These are phyloP conservation scores for Pythium sp. DNA, from an alignment of 352 stramenopile genomes.

Conservation along the genomic window DNA sequence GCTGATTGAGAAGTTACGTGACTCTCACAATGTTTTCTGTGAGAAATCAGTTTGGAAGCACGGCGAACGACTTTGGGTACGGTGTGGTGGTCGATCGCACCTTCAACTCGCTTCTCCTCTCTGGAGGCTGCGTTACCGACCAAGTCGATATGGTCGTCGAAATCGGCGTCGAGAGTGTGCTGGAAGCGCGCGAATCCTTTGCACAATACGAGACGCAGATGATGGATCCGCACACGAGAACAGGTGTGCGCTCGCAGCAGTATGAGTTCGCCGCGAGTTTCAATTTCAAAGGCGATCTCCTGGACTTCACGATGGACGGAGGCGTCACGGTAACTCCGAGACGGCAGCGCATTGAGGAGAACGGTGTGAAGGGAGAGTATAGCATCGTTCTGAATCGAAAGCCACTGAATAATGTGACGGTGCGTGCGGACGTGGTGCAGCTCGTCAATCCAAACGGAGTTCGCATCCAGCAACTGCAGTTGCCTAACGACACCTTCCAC, in stretches of 20 bases:
- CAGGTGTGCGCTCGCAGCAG: slow-evolving; percentile 15
- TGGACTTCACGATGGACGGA: slow-evolving; percentile 72
- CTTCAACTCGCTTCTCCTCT: slow-evolving; percentile 56
- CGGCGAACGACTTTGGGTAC: slow-evolving; percentile 57
- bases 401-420: slow-evolving; percentile 43
- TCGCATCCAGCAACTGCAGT: slow-evolving; percentile 42
- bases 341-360: slow-evolving; percentile 49
- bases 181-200: slow-evolving; percentile 40
- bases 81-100: slow-evolving; percentile 42
- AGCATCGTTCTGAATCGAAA: slow-evolving; percentile 65
- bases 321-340: slow-evolving; percentile 53
- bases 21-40: not conserved
- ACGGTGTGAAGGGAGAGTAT: slow-evolving; percentile 50
- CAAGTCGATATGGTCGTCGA: slow-evolving; percentile 45
- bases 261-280: slow-evolving; percentile 63
- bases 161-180: slow-evolving; percentile 32
- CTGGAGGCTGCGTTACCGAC: slow-evolving; percentile 38
- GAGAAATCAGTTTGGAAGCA: slow-evolving; percentile 52
- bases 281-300: slow-evolving; percentile 48
- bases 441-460: slow-evolving; percentile 25
- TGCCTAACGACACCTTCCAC: slow-evolving; percentile 20
- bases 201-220: slow-evolving; percentile 49
- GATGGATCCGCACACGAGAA: slow-evolving; percentile 40
- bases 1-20: not conserved
- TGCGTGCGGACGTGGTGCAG: slow-evolving; percentile 42